A percentile compares a stretch with the other conserved stretches of the same genome.
Conservation (phyloP, 106 monocot genomes). For the Cymbidium sinense region DNA sequence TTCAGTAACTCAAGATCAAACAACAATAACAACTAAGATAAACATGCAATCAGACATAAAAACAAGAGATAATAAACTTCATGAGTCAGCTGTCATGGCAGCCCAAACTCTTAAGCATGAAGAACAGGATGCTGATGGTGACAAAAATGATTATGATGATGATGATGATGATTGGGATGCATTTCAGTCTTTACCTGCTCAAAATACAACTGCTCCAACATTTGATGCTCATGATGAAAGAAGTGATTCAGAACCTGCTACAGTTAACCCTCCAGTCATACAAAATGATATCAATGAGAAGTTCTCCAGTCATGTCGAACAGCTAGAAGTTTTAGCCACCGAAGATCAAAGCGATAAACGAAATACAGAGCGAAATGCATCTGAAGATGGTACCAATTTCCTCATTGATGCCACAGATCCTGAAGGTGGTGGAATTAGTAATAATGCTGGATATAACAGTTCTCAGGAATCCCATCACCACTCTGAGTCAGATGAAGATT, state of each 20-base stretch:
- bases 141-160: conserved; percentile 22
- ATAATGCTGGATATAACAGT: neutral
- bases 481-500: neutral
- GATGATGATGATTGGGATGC: conserved; percentile 93
- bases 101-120: conserved; percentile 6
- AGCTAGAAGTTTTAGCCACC: neutral
- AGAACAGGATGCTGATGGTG: conserved; percentile 8
- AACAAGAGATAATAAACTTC: conserved; percentile 7
- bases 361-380: neutral
- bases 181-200: conserved; percentile 79
- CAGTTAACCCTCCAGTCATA: neutral
- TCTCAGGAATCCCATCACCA: neutral
- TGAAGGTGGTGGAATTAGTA: neutral
- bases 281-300: no score
- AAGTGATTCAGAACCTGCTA: neutral
- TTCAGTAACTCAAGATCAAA: conserved; percentile 45
- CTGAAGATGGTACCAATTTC: neutral
- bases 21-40: conserved; percentile 15
- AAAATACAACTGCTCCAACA: neutral
- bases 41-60: conserved; percentile 19
- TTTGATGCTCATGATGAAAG: neutral
- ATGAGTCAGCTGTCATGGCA: conserved; percentile 11
- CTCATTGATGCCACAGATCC: neutral
- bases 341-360: no score
- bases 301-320: no score